Evolutionary conservation across 495 filamentous ascomycete genomes (phyloP), one percentile per base, ranked within the genome.

Genomic region (Talaromyces wortmannii): DNA sequence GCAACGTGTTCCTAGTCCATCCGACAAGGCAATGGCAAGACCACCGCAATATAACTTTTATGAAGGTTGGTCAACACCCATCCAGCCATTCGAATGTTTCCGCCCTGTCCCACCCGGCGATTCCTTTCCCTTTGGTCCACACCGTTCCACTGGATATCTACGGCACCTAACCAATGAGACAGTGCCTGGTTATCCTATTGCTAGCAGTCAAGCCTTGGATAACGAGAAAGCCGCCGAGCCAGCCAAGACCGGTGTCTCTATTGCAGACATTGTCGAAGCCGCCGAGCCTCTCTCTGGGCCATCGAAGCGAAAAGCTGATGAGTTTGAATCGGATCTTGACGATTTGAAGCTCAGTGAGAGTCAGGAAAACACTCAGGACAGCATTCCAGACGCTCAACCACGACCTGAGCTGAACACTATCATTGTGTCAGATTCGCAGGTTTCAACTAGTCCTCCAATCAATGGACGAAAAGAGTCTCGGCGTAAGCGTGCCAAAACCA

Each of bases 261-360:
- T 60, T 16, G 36, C 53, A 8, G 57, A 60, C 45, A 57, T 59
- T 45, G 50, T 59, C 40, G 56, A 59, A 52, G 15, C 40, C 47
- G 15, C 31, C 29, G 13, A 4, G 8, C 17, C 31, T 36, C 15
- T 31, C 16, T 51, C 4, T n/a, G 31, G 18, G 16, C 7, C 56
- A n/a, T 15, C 57, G 40, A 77, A 77, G 58, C 61, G 74, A 30
- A 71, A 70, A 50, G 58, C 61, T 32, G 64, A 76, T n/a, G 62
- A 67, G 46, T 46, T 50, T 43, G 43, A 52, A 18, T 51, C 29
- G 6, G 15, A 48, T 50, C 5, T 50, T 15, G 31, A 33, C 43
- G 29, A 40, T 12, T 40, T 40, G 36, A 13, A 40, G 36, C 30
- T 0, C 56, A 62, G 43, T 29, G 7, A 18, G 13, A 29, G 11